Base-by-base conservation (phyloP, 257 asterid genomes). In the Salvia miltiorrhiza region DNA sequence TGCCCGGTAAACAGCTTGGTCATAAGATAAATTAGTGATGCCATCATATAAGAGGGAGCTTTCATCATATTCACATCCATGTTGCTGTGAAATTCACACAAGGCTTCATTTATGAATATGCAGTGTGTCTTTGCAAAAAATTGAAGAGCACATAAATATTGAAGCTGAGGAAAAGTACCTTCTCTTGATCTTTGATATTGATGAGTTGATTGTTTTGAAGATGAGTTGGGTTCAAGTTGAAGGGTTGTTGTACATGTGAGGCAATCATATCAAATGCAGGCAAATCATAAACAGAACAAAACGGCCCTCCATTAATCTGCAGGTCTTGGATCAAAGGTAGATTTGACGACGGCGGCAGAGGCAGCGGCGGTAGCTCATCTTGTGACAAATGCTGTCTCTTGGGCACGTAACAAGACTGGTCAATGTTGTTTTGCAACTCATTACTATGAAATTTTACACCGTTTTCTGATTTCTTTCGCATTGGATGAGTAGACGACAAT, bases 1-100 rank as follows among this genome's bases (percentile, higher is more conserved):
- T 77, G 67, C 82, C 82, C 77, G 73, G 57, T 26, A 49, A 9
- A 48, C 41, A 70, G 62, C 24, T 66, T 70, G 80, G 13, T 54
- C 48, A 35, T 40, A 39, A n/a, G 45, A 45, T 41, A 76, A 56
- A 71, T 30, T 62, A 49, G 7, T 54, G 33, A 28, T 33, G 39
- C 57, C 50, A 47, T 65, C 70, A 43, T 28, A 44, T 23, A 59
- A 49, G 26, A n/a, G 7, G 49, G 63, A 45, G 35, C n/a, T 43
- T 57, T 61, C 23, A 50, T 47, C 19, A 37, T 26, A 30, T 19
- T 71, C 80, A 44, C 59, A 70, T 48, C 50, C 73, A 61, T 28
- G 63, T 50, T 21, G 50, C 80, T 74, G 77, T 14, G 4, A 56
- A 26, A 53, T n/a, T 9, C 3, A n/a, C 0, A 16, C 28, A 55